Evolutionary conservation across 2,329 filamentous ascomycete species (phyloP).

Genomic region (Apiospora hydei): DNA sequence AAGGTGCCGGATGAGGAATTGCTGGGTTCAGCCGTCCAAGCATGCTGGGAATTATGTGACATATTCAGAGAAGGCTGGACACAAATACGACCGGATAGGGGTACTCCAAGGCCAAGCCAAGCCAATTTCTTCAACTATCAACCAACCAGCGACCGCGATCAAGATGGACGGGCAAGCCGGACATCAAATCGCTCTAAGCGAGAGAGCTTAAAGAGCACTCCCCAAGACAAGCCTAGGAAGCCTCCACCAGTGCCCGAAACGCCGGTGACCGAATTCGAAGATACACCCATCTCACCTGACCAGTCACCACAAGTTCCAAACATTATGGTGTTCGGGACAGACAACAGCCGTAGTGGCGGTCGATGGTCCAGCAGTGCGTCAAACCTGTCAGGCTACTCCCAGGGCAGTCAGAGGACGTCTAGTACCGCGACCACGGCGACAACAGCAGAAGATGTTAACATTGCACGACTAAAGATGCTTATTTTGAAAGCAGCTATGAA

Average conservation of each 20-base stretch:
- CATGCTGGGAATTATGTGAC: constrained; percentile 94
- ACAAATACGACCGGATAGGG: constrained; percentile 83
- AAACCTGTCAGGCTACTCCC: constrained; percentile 81
- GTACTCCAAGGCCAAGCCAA: constrained; percentile 84
- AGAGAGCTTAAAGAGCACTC: constrained; percentile 58
- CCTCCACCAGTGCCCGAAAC: constrained; percentile 76
- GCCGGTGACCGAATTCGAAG: constrained; percentile 93
- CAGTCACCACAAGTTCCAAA: constrained; percentile 80
- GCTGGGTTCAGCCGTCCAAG: constrained; percentile 85
- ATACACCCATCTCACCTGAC: constrained; percentile 83
- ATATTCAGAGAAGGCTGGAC: constrained; percentile 94
- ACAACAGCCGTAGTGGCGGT: constrained; percentile 50
- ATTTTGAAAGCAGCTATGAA: constrained; percentile 88
- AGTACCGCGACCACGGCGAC: constrained; percentile 77
- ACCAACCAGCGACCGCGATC: constrained; percentile 56
- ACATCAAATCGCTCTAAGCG: constrained; percentile 62
- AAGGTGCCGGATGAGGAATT: constrained; percentile 81
- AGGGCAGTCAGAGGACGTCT: constrained; percentile 69
- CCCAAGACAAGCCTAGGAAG: constrained; percentile 58
- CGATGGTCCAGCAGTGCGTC: constrained; percentile 86
- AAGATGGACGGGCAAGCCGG: constrained; percentile 56
- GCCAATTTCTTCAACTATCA: constrained; percentile 70
- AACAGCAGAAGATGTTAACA: constrained; percentile 75
- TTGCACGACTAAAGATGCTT: constrained; percentile 79
- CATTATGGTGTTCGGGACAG: constrained; percentile 84